Evolutionary conservation across 73 alveolate species (phyloP).

Genomic region (Uronychia binucleata): DNA sequence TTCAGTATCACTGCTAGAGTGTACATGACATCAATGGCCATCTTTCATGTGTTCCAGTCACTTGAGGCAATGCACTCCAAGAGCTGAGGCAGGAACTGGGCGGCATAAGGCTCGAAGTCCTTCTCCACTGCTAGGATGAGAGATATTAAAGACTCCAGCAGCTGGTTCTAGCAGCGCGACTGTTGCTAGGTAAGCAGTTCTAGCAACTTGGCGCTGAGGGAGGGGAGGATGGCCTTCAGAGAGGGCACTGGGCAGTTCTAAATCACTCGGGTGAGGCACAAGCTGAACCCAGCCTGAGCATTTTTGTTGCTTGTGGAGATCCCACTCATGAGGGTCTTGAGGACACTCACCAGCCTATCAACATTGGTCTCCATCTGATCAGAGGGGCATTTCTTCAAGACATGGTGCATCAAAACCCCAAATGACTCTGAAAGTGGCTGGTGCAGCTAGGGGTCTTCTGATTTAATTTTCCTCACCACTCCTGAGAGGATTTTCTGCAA

Average conservation of each 20-base stretch:
- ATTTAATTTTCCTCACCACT: slow-evolving; percentile 58
- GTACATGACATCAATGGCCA: slow-evolving; percentile 87
- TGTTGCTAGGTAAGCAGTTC: slow-evolving; percentile 33
- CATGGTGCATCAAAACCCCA: slow-evolving; percentile 55
- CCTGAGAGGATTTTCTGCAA: slow-evolving; percentile 50
- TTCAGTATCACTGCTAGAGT: slow-evolving; percentile 87
- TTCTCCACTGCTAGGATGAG: slow-evolving; percentile 85
- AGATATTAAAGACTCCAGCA: slow-evolving; percentile 79
- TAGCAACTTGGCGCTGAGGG: slow-evolving; percentile 60
- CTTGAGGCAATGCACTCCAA: slow-evolving; percentile 78
- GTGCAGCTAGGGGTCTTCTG: slow-evolving; percentile 41
- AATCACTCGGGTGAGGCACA: slow-evolving; percentile 87
- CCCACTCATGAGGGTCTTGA: slow-evolving; percentile 45
- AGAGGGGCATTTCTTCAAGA: slow-evolving; percentile 50
- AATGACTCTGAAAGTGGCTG: slow-evolving; percentile 40
- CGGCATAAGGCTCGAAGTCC: slow-evolving; percentile 81
- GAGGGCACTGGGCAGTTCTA: slow-evolving; percentile 88
- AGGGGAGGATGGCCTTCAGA: slow-evolving; percentile 49
- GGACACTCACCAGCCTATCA: slow-evolving; percentile 31
- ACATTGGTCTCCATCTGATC: slow-evolving; percentile 51
- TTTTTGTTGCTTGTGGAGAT: slow-evolving; percentile 31
- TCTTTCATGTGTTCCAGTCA: slow-evolving; percentile 89
- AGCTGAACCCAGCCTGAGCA: slow-evolving; percentile 71
- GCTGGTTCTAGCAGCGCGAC: slow-evolving; percentile 75
- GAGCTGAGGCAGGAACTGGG: slow-evolving; percentile 74